Base-by-base conservation (phyloP, 1,284 basidiomycete species). In the Fomitiporia mediterranea region DNA sequence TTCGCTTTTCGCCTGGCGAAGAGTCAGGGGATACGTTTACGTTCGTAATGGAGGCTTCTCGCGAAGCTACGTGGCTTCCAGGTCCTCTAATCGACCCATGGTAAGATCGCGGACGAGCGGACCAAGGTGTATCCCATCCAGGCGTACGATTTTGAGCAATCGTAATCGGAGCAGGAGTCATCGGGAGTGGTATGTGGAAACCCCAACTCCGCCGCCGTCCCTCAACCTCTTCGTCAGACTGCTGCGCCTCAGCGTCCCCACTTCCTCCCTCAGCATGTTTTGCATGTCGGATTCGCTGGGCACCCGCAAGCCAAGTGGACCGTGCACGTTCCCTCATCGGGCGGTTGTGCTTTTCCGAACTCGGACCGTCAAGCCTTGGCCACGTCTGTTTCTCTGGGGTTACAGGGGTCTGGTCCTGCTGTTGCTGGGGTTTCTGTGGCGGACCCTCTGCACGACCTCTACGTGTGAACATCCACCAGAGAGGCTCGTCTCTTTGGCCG, bases 71-170 rank as follows among this genome's bases (percentile, higher is more conserved):
- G 27, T 51, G 51, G 19, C 49, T 39, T 19, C 46, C 39, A 15
- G 53, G 48, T 27, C 39, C 35, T 15, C 50, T 47, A n/a, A 42
- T 53, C n/a, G 21, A 35, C n/a, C 56, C 57, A 52, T 61, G 57
- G 8, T 63, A 64, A 17, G 39, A 39, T 34, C 70, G 70, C 11
- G 57, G 58, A 53, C 79, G 73, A 19, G 81, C 72, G 30, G 80
- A 76, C 83, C 84, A 86, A 0, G 85, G 84, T 11, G 79, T 76
- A 57, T 86, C 81, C 81, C 83, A 85, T 4, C 84, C 83, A 1
- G 83, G 80, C 1, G 81, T 82, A 55, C 69, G 69, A 58, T 72
- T 79, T 54, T 86, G 82, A 6, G 80, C 65, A 6, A 80, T 63
- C 9, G 82, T 82, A 60, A 79, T 79, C 6, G 71, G 62, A 4